Evolutionary conservation across 2,329 filamentous ascomycete genomes (phyloP).

Genomic region (Aschersonia sp.): DNA sequence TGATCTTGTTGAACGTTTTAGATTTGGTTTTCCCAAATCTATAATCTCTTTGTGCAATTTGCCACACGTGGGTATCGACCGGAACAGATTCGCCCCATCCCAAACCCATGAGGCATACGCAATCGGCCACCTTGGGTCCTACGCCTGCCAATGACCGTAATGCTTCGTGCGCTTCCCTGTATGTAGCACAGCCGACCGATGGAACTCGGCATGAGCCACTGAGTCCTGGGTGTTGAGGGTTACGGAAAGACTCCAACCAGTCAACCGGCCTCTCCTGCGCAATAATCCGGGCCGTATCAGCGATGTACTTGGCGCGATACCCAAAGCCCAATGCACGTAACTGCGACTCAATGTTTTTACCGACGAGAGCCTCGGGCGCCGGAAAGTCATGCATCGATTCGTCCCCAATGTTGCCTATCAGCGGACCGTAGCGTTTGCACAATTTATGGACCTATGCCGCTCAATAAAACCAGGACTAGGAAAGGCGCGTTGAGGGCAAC

Average conservation of each 20-base stretch:
- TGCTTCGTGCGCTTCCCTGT: constrained; percentile 66
- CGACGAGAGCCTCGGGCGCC: constrained; percentile 55
- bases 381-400: constrained; percentile 82
- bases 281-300: constrained; percentile 68
- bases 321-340: constrained; percentile 81
- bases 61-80: constrained; percentile 96
- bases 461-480: background rate
- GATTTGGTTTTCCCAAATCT: constrained; percentile 75
- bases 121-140: constrained; percentile 93
- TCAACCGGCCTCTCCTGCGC: constrained; percentile 47
- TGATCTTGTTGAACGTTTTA: constrained; percentile 75
- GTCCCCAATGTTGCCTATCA: constrained; percentile 56
- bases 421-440: constrained; percentile 69
- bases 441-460: constrained; percentile 59
- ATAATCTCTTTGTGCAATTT: constrained; percentile 94
- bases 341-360: constrained; percentile 61
- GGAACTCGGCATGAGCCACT: constrained; percentile 13
- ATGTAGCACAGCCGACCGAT: constrained; percentile 34
- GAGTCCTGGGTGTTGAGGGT: constrained; percentile 56
- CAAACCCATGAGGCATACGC: constrained; percentile 89
- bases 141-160: constrained; percentile 74
- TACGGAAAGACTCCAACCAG: constrained; percentile 69
- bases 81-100: constrained; percentile 94
- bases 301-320: constrained; percentile 86
- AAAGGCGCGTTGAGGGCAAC: background rate